Base-by-base conservation (phyloP, 257 asterid species). In the Handroanthus guayacan region DNA sequence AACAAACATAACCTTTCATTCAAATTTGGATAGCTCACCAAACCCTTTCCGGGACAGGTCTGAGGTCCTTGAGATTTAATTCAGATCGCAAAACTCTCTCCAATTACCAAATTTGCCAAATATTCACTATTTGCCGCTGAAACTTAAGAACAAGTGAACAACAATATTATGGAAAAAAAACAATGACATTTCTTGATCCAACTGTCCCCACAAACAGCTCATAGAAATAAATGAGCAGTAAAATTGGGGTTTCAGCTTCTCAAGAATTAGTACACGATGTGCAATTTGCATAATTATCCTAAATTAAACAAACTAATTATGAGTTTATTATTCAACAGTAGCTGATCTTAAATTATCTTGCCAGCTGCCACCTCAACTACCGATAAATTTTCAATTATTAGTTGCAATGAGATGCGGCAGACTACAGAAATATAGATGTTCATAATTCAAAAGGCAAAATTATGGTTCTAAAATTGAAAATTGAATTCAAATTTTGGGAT, bases 201-300 rank as follows among this genome's bases (percentile, higher is more conserved):
- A 16, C 47, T 11, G 77, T 77, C 79, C 82, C 75, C 3, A 74
- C 75, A 70, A 50, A 74, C 80, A 78, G 74, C 79, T 78, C 41
- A 56, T 0, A 25, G 31, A 64, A 61, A 60, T 57, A 75, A 79
- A 51, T 75, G 61, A 38, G 61, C 73, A 39, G 65, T 71, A 71
- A 51, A 57, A 16, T 38, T 38, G 65, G 71, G 60, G 43, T 65
- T 65, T 76, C 81, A 82, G 77, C 74, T 82, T 76, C 45, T 68
- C 41, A n/a, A n/a, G 20, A 34, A 57, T 18, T 9, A 31, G 18
- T 75, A 38, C 66, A 48, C 9, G 74, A 14, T 34, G 51, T 54
- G 68, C 51, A 61, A 34, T 61, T 70, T 62, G 71, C 18, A 58
- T 43, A 43, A 43, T 54, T 62, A 64, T 20, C 52, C 67, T 67